Evolutionary conservation across 495 filamentous ascomycete species (phyloP), one percentile per base, ranked within the genome.

Genomic region (Saxophila tyrrhenica): DNA sequence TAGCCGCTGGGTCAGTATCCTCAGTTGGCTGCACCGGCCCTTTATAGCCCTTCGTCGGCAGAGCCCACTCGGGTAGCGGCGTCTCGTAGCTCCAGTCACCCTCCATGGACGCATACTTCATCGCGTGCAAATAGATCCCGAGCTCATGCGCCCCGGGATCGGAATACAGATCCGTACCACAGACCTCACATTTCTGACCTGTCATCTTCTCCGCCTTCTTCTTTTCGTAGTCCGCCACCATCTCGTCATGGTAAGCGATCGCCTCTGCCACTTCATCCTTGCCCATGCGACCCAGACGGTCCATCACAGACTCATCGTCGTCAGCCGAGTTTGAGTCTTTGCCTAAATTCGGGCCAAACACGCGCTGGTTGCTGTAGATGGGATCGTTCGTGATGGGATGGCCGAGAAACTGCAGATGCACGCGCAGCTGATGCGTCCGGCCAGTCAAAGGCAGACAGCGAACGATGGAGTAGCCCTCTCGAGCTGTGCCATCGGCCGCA

Each of bases 321-420:
- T 87, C 83, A 2, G 77, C 75, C 2, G 73, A 68, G 7, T 73
- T 77, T 55, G 90, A 86, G 48, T 83, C 78, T 48, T 76, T 76
- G 7, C 85, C 92, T 0, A 98, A 77, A 1, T 79, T 75, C 0
- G 81, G 73, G 1, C 94, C 94, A 75, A 94, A 98, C 19, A 97
- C 92, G 46, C 79, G 79, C 54, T 86, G 83, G 63, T 97, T 97
- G 61, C 85, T 88, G 67, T 98, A 98, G 56, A 98, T 98, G 2
- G 92, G 92, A 65, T 98, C 92, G 65, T 97, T 97, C 48, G 84
- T 79, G 62, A 98, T 96, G 1, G 92, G 94, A 62, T 98, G 85
- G 9, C 92, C 92, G 11, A 98, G 71, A 64, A 85, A 95, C 63
- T 98, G 92, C 1, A 98, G 77, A 63, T 98, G 92, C 11, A 98